Base-by-base conservation (phyloP, 2,329 filamentous ascomycete species). In the Hymenoscyphus albidus region DNA sequence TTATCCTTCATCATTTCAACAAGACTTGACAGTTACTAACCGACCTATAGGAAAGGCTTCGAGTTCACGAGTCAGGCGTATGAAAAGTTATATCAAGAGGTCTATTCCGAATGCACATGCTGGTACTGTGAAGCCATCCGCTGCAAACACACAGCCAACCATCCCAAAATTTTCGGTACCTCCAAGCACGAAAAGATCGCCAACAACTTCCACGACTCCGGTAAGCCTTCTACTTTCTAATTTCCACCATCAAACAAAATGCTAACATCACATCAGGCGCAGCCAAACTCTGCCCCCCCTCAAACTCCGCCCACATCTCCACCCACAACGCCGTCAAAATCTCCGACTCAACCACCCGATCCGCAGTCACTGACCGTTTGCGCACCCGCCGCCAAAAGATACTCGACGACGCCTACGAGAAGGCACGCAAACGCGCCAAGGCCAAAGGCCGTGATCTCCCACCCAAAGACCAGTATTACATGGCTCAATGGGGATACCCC, bases 121-220 rank as follows among this genome's bases (percentile, higher is more conserved):
- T 93, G 90, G 90, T 92, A 93, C 75, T 96, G 92, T 76, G 91
- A 95, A 76, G 71, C 87, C 5, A 82, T 88, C 62, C 85, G 89
- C 40, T 79, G 85, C 55, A 78, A 82, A 1, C 81, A 87, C 70
- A 79, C 85, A 1, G 81, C 79, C 12, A 74, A 78, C 1, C 68
- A 83, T 1, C 78, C 77, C 3, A 78, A 77, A 18, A 70, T 80
- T 1, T 77, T 88, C 16, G 78, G 80, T 5, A 70, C 79, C 5
- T 81, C 80, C 0, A 78, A 76, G 32, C 78, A 80, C 6, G 79
- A 82, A 54, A 82, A 80, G 77, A 73, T 80, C 63, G 67, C 76
- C 60, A 77, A 85, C 63, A 65, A 72, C 58, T 81, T 84, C 74
- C 74, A 86, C 76, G 62, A 73, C 0, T 83, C 84, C 0, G 42